These are phyloP conservation scores for Colletotrichum falcatum DNA, from an alignment of 2,329 filamentous ascomycete species.

Conservation along the genomic window DNA sequence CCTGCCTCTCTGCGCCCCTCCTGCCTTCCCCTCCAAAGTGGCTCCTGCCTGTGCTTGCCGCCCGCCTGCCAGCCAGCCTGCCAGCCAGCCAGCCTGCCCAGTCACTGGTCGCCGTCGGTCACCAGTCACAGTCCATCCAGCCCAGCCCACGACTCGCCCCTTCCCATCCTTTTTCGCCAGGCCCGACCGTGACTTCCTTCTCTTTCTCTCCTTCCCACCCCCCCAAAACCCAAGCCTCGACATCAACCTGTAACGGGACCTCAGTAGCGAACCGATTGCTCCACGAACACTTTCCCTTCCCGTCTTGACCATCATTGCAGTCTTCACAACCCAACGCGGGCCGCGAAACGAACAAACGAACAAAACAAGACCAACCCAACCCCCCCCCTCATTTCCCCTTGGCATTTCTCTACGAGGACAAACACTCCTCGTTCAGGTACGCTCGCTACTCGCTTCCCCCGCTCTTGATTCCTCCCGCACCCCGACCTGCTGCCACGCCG, in stretches of 20 bases:
- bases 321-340: slow-evolving; percentile 10
- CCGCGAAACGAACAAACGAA: slow-evolving; percentile 19
- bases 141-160: slow-evolving; percentile 26
- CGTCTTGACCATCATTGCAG: slow-evolving; percentile 22
- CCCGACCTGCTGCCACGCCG: not conserved
- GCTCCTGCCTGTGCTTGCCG: not conserved
- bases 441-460: not conserved
- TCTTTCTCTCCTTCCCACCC: slow-evolving; percentile 42
- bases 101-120: too few species aligned
- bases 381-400: slow-evolving; percentile 1
- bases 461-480: not conserved
- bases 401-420: slow-evolving; percentile 18
- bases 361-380: slow-evolving; percentile 6
- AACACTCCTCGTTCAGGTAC: slow-evolving; percentile 32
- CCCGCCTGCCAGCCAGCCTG: not conserved
- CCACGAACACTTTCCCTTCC: slow-evolving; percentile 26
- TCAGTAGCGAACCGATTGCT: slow-evolving; percentile 36
- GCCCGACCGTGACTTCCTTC: slow-evolving; percentile 39
- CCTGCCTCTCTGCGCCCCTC: not conserved
- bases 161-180: slow-evolving; percentile 47
- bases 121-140: slow-evolving; percentile 1
- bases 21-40: slow-evolving; percentile 14
- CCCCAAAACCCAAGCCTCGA: slow-evolving; percentile 43
- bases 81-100: not conserved
- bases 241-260: slow-evolving; percentile 38